phyloP scores from a whole-genome alignment of 2,329 filamentous ascomycete species.

The Plectosphaerella sp. region DNA sequence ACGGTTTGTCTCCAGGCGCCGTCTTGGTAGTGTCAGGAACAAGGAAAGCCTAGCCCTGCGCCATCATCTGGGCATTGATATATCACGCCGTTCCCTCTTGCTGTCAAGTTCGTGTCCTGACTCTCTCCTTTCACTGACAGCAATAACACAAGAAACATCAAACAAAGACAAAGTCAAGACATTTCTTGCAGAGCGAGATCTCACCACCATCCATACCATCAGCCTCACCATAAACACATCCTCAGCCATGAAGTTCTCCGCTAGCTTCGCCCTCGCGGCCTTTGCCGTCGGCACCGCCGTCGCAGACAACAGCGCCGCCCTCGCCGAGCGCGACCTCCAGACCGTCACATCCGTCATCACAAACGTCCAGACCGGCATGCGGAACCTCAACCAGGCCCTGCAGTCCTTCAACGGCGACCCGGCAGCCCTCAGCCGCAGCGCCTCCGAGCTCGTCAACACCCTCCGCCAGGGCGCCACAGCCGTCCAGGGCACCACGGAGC shows the following conservation, averaged over 20 bases:
- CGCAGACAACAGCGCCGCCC: slow-evolving; percentile 7
- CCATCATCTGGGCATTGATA: neutral
- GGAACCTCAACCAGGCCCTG: slow-evolving; percentile 15
- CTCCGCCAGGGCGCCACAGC: slow-evolving; percentile 12
- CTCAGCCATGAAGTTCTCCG: slow-evolving; percentile 13
- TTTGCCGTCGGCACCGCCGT: slow-evolving; percentile 9
- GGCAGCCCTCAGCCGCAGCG: slow-evolving; percentile 11
- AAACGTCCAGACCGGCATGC: slow-evolving; percentile 13
- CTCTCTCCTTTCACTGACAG: neutral
- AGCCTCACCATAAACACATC: neutral
- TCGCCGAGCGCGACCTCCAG: slow-evolving; percentile 11
- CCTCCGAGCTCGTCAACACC: slow-evolving; percentile 12
- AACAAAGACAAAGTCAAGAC: neutral
- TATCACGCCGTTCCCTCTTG: neutral
- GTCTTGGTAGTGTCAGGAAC: neutral
- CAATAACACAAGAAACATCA: neutral
- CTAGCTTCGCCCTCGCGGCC: slow-evolving; percentile 9
- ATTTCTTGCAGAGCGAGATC: neutral
- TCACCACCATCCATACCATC: neutral
- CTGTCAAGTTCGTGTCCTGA: neutral
- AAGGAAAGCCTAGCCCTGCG: neutral
- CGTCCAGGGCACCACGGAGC: slow-evolving; percentile 8
- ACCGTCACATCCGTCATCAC: slow-evolving; percentile 11
- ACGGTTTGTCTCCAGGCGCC: neutral
- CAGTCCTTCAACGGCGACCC: slow-evolving; percentile 18